Evolutionary conservation across 2,329 filamentous ascomycete species (phyloP).

Genomic region (Pezicula carpinea): DNA sequence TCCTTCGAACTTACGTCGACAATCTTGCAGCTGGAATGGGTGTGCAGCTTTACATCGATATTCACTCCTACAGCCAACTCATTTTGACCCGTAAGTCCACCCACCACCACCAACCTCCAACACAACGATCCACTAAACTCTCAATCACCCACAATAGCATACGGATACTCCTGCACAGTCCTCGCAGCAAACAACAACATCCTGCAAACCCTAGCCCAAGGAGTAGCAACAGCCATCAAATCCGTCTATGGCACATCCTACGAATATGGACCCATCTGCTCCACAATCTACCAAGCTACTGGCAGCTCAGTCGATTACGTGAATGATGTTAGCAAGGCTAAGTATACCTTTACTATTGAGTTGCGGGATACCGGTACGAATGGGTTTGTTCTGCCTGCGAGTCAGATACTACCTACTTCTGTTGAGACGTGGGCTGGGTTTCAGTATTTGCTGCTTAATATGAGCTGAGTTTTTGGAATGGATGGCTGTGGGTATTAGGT

Average conservation of each 20-base stretch:
- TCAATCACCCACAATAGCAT: conserved; percentile 31
- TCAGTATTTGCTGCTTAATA: conserved; percentile 16
- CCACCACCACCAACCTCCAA: conserved; percentile 18
- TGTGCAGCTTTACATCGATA: conserved; percentile 59
- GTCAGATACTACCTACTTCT: conserved; percentile 41
- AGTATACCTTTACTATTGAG: conserved; percentile 40
- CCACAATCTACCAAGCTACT: conserved; percentile 55
- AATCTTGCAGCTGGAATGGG: conserved; percentile 39
- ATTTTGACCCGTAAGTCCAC: conserved; percentile 40
- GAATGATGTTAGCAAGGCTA: conserved; percentile 31
- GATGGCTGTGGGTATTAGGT: too few species aligned
- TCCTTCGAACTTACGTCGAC: conserved; percentile 42
- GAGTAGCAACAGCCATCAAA: conserved; percentile 47
- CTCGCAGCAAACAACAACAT: conserved; percentile 41
- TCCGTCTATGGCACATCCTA: conserved; percentile 45
- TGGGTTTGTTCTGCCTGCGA: conserved; percentile 44
- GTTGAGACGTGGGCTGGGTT: conserved; percentile 42
- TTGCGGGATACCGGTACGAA: conserved; percentile 42
- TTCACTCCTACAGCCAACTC: conserved; percentile 59
- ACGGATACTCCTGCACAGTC: conserved; percentile 53
- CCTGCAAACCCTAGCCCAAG: conserved; percentile 43
- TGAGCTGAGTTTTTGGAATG: conserved; percentile 2
- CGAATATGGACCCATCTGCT: conserved; percentile 45
- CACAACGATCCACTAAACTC: neutral
- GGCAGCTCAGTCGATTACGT: conserved; percentile 41